Evolutionary conservation across 345 rosid species (phyloP).

Genomic region (Aquilaria sinensis): DNA sequence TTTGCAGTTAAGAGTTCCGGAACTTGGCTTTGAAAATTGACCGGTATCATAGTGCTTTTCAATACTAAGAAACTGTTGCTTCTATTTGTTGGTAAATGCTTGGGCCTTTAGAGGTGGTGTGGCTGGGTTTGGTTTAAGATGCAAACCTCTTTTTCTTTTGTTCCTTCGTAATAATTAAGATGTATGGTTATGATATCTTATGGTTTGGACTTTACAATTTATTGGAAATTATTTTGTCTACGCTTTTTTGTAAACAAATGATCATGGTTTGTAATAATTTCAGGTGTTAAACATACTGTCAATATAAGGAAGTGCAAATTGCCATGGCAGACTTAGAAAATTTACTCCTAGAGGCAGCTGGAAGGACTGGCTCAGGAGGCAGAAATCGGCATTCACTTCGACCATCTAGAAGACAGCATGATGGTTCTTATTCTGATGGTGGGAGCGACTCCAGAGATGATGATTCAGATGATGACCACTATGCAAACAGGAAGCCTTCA

Average conservation of each 20-base stretch:
- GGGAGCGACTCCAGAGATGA: conserved; percentile 92
- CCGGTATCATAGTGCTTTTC: too few relatives aligned
- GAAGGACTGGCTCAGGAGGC: conserved; percentile 62
- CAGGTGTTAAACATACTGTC: conserved; percentile 7
- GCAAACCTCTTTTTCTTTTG: too few relatives aligned
- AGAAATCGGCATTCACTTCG: conserved; percentile 52
- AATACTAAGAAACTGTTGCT: too few relatives aligned
- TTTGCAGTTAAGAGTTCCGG: too few relatives aligned
- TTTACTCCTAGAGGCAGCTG: conserved; percentile 96
- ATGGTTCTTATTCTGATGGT: conserved; percentile 83
- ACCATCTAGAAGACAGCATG: conserved; percentile 55
- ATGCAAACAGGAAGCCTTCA: conserved; percentile 72
- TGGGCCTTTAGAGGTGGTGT: too few relatives aligned
- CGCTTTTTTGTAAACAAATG: background rate
- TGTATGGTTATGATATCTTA: too few relatives aligned
- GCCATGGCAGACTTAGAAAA: conserved; percentile 85
- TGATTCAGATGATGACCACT: conserved; percentile 71
- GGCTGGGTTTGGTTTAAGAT: too few relatives aligned
- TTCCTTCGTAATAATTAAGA: too few relatives aligned
- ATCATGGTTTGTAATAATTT: background rate
- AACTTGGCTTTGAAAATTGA: too few relatives aligned
- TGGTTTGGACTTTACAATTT: too few relatives aligned
- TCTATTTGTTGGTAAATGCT: too few relatives aligned
- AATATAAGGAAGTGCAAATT: background rate
- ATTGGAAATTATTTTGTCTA: too few relatives aligned